Evolutionary conservation across 768 basidiomycete genomes (phyloP), one percentile per base, ranked within the genome.

Genomic region (Lactifluus pinguis): DNA sequence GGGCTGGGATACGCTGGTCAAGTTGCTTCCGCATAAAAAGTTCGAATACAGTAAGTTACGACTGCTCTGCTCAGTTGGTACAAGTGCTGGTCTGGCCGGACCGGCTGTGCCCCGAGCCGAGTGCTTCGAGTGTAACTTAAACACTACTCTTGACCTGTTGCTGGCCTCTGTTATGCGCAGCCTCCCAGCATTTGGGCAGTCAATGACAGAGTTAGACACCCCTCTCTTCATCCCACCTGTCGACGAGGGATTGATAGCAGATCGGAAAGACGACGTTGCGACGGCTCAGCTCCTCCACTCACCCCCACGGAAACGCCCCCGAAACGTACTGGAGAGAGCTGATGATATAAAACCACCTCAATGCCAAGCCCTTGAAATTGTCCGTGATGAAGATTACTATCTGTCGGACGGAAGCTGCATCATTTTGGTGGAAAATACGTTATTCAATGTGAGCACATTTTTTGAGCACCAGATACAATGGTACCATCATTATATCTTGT

Each of bases 1-100:
- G 83, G 54, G 86, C 87, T 17, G 92, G 92, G 64, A 98, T 92
- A 44, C 95, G 88, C 52, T 88, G 87, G 73, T 98, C 95, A 58
- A 97, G 83, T 68, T 91, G 88, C 73, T 92, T 91, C 55, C 88
- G 82, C 89, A 92, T 92, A 30, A 13, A 36, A 34, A 47, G 13
- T 25, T 32, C 7, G 32, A 32, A 32, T 7, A 32, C 2, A 38
- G 36, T 38, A 38, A 38, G n/a, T n/a, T n/a, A n/a, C n/a, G n/a
- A 36, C 7, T 36, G 4, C 10, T 36, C 34, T 36, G 34, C 10
- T 7, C 2, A 3, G 14, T 25, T 25, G 25, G 42, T 56, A 55
- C 56, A 64, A 55, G 55, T 53, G 55, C 25, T 25, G 25, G 25
- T 25, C 1, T 25, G 25, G 2, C 25, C 25, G 25, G 25, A 25